phyloP scores from a whole-genome alignment of 345 rosid genomes.

The Cardamine occulta region DNA sequence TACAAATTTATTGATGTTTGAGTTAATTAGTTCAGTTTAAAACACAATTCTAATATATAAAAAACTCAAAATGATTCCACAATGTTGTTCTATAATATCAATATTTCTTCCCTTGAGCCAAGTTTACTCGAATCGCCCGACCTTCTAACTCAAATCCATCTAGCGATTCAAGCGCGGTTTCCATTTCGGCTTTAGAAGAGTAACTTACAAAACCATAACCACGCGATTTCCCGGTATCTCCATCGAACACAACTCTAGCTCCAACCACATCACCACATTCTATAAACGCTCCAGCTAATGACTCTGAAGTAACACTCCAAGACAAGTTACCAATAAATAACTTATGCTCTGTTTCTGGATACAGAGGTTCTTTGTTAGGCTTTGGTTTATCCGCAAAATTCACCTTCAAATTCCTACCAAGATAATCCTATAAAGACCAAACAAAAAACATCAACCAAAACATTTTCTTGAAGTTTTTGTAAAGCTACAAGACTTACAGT shows the following conservation, averaged over 20 bases:
- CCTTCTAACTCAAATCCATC: constrained; percentile 85
- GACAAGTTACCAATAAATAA: constrained; percentile 86
- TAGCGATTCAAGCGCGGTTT: constrained; percentile 68
- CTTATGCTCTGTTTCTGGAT: constrained; percentile 85
- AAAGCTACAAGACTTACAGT: constrained; percentile 56
- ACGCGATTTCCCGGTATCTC: constrained; percentile 78
- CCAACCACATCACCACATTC: constrained; percentile 79
- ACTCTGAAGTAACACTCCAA: constrained; percentile 81
- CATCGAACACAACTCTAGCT: constrained; percentile 84
- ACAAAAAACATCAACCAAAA: neutral
- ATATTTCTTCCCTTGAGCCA: constrained; percentile 69
- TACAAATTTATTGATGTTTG: constrained; percentile 9
- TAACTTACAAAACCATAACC: constrained; percentile 89
- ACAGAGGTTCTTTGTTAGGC: constrained; percentile 60
- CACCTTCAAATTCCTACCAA: constrained; percentile 72
- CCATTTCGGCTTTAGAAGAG: constrained; percentile 72
- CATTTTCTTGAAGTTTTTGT: neutral
- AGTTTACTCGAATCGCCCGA: constrained; percentile 69
- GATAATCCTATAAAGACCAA: constrained; percentile 55
- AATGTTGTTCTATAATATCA: constrained; percentile 31
- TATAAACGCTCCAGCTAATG: constrained; percentile 67
- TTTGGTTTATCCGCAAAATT: constrained; percentile 78
- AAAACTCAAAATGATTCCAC: constrained; percentile 9
- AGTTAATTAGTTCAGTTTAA: constrained; percentile 17
- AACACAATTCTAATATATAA: constrained; percentile 13